Percentiles rank a stretch among this genome's conserved stretches.
phyloP scores from a whole-genome alignment of 1,284 basidiomycete species.

The Moesziomyces antarcticus region DNA sequence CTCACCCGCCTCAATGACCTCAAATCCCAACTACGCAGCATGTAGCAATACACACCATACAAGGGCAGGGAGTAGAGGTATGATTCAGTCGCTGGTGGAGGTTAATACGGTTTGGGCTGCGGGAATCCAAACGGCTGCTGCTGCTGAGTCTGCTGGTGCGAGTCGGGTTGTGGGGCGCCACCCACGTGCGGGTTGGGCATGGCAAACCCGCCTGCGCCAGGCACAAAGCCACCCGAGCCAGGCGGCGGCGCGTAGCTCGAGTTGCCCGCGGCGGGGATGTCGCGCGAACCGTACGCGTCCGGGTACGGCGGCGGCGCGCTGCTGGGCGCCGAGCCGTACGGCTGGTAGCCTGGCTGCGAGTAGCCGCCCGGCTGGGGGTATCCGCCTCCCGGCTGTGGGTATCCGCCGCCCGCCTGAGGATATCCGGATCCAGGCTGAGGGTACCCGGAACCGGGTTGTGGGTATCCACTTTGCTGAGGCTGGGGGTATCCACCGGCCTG shows the following conservation, averaged over 20 bases:
- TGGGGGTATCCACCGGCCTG: not conserved
- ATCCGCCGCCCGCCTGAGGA: constrained; percentile 1
- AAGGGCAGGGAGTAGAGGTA: not conserved
- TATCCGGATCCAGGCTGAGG: not conserved
- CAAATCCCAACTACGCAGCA: constrained; percentile 6
- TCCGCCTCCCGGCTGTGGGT: constrained; percentile 4
- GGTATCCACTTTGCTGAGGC: constrained; percentile 12
- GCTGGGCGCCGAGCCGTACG: constrained; percentile 2
- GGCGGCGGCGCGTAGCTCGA: constrained; percentile 7
- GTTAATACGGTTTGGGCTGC: constrained; percentile 4
- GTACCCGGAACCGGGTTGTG: constrained; percentile 10
- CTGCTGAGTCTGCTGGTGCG: constrained; percentile 11
- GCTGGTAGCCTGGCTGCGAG: constrained; percentile 7
- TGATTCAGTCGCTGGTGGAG: constrained; percentile 10
- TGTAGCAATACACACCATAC: not conserved
- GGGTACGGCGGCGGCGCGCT: constrained; percentile 36
- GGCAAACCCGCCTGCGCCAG: constrained; percentile 39
- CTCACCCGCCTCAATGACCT: constrained; percentile 9
- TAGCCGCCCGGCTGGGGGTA: constrained; percentile 4
- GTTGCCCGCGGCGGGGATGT: not conserved
- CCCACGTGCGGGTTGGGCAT: constrained; percentile 38
- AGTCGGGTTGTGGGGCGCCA: not conserved
- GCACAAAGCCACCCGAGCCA: constrained; percentile 11
- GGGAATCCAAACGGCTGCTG: constrained; percentile 28
- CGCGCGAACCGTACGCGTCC: constrained; percentile 10